These are phyloP conservation scores for Penicillium freii DNA, from an alignment of 2,329 filamentous ascomycete genomes.

Conservation along the genomic window DNA sequence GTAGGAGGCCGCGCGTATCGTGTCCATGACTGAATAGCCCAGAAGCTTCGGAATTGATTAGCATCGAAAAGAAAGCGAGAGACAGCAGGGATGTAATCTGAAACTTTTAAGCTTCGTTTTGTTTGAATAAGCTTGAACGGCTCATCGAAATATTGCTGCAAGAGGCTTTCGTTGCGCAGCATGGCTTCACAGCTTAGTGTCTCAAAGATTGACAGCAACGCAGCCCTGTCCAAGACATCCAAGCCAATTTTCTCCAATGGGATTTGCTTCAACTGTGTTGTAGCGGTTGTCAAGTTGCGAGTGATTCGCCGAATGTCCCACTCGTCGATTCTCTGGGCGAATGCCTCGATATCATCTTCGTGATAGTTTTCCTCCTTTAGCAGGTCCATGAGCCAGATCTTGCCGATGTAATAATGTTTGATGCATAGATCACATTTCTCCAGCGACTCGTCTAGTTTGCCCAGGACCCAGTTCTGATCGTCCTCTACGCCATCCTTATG, in stretches of 20 bases:
- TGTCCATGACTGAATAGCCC: conserved; percentile 69
- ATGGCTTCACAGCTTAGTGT: conserved; percentile 81
- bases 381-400: conserved; percentile 61
- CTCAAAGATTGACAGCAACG: conserved; percentile 82
- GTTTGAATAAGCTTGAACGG: conserved; percentile 79
- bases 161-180: conserved; percentile 56
- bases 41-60: conserved; percentile 61
- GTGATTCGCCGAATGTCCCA: conserved; percentile 63
- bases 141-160: conserved; percentile 67
- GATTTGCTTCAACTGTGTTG: conserved; percentile 52
- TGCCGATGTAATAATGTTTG: conserved; percentile 69
- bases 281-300: conserved; percentile 57
- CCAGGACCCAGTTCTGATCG: conserved; percentile 60
- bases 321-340: conserved; percentile 58
- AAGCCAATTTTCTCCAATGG: conserved; percentile 53
- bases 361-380: conserved; percentile 60
- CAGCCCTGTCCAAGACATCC: conserved; percentile 53
- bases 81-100: conserved; percentile 75
- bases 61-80: conserved; percentile 79
- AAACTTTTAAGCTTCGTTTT: conserved; percentile 74
- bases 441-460: conserved; percentile 58
- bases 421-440: conserved; percentile 68
- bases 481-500: conserved; percentile 59
- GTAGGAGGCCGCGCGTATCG: conserved; percentile 64
- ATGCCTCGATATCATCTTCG: conserved; percentile 48